These are phyloP conservation scores for Solanum paucissectum DNA, from an alignment of 257 asterid genomes.

Conservation along the genomic window DNA sequence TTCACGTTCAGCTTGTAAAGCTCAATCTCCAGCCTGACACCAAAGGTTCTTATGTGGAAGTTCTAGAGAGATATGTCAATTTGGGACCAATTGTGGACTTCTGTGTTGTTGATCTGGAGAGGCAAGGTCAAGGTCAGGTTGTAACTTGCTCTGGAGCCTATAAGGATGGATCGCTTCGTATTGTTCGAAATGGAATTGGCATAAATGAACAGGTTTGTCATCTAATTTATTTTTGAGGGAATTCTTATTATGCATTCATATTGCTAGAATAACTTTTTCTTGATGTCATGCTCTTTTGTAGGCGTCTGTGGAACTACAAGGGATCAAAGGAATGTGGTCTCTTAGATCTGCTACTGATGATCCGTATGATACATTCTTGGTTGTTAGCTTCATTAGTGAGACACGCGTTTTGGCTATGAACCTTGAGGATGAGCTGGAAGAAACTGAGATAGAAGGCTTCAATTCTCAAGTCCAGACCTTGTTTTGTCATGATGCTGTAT, in stretches of 20 bases:
- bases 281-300: constrained; percentile 10
- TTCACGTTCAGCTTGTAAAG: constrained; percentile 56
- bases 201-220: constrained; percentile 72
- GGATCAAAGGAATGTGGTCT: constrained; percentile 98
- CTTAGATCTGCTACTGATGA: constrained; percentile 77
- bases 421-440: constrained; percentile 88
- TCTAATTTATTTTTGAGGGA: neutral
- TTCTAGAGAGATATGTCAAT: constrained; percentile 76
- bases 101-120: constrained; percentile 86
- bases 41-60: constrained; percentile 84
- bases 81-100: constrained; percentile 95
- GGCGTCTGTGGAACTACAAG: constrained; percentile 98
- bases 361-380: constrained; percentile 80
- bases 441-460: constrained; percentile 92
- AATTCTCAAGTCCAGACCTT: constrained; percentile 66
- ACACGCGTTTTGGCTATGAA: constrained; percentile 94
- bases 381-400: constrained; percentile 87
- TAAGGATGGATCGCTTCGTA: constrained; percentile 87
- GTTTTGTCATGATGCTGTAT: constrained; percentile 83
- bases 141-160: constrained; percentile 97
- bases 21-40: constrained; percentile 76
- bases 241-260: neutral
- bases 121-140: constrained; percentile 99
- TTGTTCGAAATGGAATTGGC: constrained; percentile 90
- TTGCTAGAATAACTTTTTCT: neutral